A percentile compares a stretch with the other conserved stretches of the same genome.
These are phyloP conservation scores for Acarospora socialis DNA, from an alignment of 2,329 filamentous ascomycete species.

Conservation along the genomic window DNA sequence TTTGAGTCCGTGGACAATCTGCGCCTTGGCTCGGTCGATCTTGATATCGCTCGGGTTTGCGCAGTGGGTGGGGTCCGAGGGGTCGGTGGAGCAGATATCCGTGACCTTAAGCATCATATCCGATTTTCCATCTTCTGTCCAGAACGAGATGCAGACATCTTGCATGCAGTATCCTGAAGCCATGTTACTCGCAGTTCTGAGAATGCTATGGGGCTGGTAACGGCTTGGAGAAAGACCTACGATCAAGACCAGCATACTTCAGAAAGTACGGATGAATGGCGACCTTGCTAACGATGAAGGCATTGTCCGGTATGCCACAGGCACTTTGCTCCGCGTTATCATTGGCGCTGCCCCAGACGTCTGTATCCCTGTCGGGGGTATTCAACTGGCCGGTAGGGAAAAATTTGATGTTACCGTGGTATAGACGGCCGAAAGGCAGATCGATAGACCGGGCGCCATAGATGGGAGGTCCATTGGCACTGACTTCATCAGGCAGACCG, in stretches of 20 bases:
- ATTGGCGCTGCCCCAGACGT: slow-evolving; percentile 7
- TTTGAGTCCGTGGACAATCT: slow-evolving; percentile 8
- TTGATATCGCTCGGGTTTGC: slow-evolving; percentile 12
- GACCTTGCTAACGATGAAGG: slow-evolving; percentile 10
- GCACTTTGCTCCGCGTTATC: slow-evolving; percentile 13
- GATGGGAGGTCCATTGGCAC: slow-evolving; percentile 1
- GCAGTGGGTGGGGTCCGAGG: slow-evolving; percentile 12
- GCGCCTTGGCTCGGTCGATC: slow-evolving; percentile 9
- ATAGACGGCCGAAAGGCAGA: slow-evolving; percentile 13
- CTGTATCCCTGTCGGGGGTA: slow-evolving; percentile 5
- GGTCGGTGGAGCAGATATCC: slow-evolving; percentile 11
- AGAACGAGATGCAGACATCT: slow-evolving; percentile 14
- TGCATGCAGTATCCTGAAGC: slow-evolving; percentile 14
- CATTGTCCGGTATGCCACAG: slow-evolving; percentile 14
- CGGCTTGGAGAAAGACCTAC: slow-evolving; percentile 4
- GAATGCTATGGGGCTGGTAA: too few species aligned
- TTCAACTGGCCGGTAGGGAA: slow-evolving; percentile 11
- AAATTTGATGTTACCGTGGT: slow-evolving; percentile 13
- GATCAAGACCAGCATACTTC: slow-evolving; percentile 13
- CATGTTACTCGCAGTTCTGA: too few species aligned
- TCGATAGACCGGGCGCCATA: slow-evolving; percentile 11
- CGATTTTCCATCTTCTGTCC: slow-evolving; percentile 8
- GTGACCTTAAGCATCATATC: slow-evolving; percentile 15
- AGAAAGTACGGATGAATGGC: slow-evolving; percentile 15
- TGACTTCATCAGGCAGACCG: slow-evolving; percentile 1